These are phyloP conservation scores for Phytophthora meadii DNA, from an alignment of 352 stramenopile genomes.

Conservation along the genomic window DNA sequence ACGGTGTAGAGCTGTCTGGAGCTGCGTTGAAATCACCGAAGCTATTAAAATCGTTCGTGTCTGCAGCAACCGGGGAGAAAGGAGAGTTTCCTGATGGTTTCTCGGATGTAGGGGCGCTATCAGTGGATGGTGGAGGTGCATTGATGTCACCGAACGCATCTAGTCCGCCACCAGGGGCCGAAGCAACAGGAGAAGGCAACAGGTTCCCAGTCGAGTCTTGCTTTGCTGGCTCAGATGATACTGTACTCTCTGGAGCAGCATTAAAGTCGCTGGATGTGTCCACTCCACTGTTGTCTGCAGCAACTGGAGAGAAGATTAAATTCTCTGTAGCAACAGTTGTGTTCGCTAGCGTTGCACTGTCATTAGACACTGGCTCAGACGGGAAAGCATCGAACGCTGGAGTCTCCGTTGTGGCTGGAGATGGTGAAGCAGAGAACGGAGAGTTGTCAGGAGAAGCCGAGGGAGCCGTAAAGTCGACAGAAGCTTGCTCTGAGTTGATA, in stretches of 20 bases:
- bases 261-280: constrained; percentile 28
- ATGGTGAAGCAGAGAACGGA: constrained; percentile 17
- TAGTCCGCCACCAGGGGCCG: constrained; percentile 12
- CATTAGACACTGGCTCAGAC: constrained; percentile 8
- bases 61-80: constrained; percentile 24
- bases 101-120: constrained; percentile 6
- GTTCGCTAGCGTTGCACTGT: constrained; percentile 5
- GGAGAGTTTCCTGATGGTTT: constrained; percentile 26
- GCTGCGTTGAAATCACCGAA: constrained; percentile 42
- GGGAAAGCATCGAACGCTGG: constrained; percentile 36
- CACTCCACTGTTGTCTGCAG: constrained; percentile 10
- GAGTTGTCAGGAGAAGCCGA: constrained; percentile 16
- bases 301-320: constrained; percentile 35
- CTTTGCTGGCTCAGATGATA: constrained; percentile 14
- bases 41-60: constrained; percentile 21
- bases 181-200: constrained; percentile 22
- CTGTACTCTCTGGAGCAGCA: constrained; percentile 14
- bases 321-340: constrained; percentile 17
- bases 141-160: constrained; percentile 26
- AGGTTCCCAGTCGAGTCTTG: constrained; percentile 16
- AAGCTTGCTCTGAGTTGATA: constrained; percentile 8
- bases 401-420: constrained; percentile 11
- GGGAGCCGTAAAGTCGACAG: constrained; percentile 3
- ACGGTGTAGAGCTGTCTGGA: constrained; percentile 8
- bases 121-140: constrained; percentile 11